Percentiles rank a stretch among this genome's conserved stretches.
These are phyloP conservation scores for Ciborinia camelliae DNA, from an alignment of 2,329 filamentous ascomycete species.

Conservation along the genomic window DNA sequence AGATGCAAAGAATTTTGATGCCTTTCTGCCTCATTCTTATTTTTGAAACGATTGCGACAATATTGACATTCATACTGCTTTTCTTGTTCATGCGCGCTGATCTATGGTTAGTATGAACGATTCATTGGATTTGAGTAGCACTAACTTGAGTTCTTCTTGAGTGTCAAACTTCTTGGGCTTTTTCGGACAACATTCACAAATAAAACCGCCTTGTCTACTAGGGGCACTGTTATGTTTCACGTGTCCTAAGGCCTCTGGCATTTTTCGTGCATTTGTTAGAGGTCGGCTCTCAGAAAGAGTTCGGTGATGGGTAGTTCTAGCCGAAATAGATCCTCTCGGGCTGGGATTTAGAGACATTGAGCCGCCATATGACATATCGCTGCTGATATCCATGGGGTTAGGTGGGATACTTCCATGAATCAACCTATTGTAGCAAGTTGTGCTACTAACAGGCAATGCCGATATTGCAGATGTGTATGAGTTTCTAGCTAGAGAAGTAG, in stretches of 20 bases:
- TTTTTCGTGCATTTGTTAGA: conserved; percentile 44
- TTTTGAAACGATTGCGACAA: conserved; percentile 95
- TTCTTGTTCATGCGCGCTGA: conserved; percentile 82
- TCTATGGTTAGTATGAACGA: conserved; percentile 30
- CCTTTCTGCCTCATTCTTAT: conserved; percentile 96
- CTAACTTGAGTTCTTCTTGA: conserved; percentile 78
- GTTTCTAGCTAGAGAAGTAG: conserved; percentile 58
- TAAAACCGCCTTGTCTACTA: conserved; percentile 56
- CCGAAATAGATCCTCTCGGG: conserved; percentile 38
- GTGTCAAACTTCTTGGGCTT: conserved; percentile 95
- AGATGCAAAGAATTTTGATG: conserved; percentile 95
- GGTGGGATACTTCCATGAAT: conserved; percentile 59
- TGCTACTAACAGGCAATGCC: conserved; percentile 57
- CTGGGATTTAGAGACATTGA: conserved; percentile 43
- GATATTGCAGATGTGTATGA: conserved; percentile 63
- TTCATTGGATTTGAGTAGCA: conserved; percentile 23
- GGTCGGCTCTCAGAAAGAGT: conserved; percentile 41
- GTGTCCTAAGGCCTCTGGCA: conserved; percentile 41
- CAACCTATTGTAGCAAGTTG: conserved; percentile 60
- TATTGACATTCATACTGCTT: conserved; percentile 95
- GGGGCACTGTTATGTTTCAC: conserved; percentile 46
- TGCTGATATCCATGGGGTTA: conserved; percentile 37
- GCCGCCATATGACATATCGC: conserved; percentile 51
- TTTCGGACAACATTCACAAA: conserved; percentile 95
- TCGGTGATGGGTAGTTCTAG: conserved; percentile 36